Base-by-base conservation (phyloP, 331 rosid genomes). In the Pyrus hybrid region DNA sequence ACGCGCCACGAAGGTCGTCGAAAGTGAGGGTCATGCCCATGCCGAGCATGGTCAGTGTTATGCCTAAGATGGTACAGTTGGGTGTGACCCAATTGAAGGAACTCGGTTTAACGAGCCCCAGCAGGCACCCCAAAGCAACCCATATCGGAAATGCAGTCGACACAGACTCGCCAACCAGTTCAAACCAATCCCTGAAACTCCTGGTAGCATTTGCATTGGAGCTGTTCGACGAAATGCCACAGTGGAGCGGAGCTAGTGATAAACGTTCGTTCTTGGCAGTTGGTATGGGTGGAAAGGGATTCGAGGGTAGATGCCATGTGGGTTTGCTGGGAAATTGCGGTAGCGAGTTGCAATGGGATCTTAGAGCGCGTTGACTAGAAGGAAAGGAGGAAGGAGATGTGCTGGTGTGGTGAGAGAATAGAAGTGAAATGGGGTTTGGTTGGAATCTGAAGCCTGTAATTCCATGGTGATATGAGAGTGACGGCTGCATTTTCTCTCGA, bases 21-120 rank as follows among this genome's bases (percentile, higher is more conserved):
- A 91, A 78, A 26, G 97, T 89, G 60, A 93, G 89, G 23, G 93
- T 91, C 97, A 91, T 93, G 25, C 97, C 97, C 97, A 93, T 93
- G 4, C 97, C 96, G 70, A 93, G 88, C 97, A 91, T 91, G 41
- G 91, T 85, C 2, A 87, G 22, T 1, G 86, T 85, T 21, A 93
- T 80, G 3, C 97, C 97, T 16, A 80, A 30, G 37, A 93, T 73
- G 16, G 81, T 93, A 83, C 80, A 81, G 51, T 76, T 77, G 37
- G 97, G 93, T 21, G 83, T 87, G 47, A 93, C 93, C 98, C 98
- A 93, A 45, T 80, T 79, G 83, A 82, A 91, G 37, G 77, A 83
- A 70, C 25, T 81, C 2, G 96, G 97, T 32, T 71, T 86, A 33
- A 88, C 0, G 67, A 91, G 82, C 57, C 97, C 97, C 75, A 89